A percentile compares a stretch with the other conserved stretches of the same genome.
These are phyloP conservation scores for Aspergillus sp. DNA, from an alignment of 2,329 filamentous ascomycete species.

Conservation along the genomic window DNA sequence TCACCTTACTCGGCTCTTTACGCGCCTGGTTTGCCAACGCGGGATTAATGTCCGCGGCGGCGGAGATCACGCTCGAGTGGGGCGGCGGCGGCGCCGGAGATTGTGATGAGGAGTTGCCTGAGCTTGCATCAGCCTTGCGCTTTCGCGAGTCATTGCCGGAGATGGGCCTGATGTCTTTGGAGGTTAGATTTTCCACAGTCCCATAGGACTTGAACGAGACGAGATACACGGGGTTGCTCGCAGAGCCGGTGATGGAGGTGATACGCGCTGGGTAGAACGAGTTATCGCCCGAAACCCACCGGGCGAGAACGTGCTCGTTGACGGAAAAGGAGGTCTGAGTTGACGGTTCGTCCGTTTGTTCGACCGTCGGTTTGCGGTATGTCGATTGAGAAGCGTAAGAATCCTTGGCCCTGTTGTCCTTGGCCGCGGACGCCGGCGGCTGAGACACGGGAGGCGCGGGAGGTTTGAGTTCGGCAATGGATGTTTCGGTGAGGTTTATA, in stretches of 20 bases:
- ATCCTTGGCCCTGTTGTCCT: conserved; percentile 79
- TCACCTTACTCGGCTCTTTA: conserved; percentile 64
- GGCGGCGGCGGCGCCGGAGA: conserved; percentile 44
- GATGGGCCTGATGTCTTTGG: conserved; percentile 80
- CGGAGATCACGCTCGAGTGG: conserved; percentile 63
- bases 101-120: conserved; percentile 53
- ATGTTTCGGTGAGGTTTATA: conserved; percentile 75
- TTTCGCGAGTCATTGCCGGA: conserved; percentile 68
- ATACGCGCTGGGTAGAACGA: conserved; percentile 90
- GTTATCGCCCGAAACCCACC: conserved; percentile 87
- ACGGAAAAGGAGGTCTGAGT: conserved; percentile 70
- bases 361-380: conserved; percentile 48
- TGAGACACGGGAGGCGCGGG: conserved; percentile 51
- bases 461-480: conserved; percentile 78
- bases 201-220: conserved; percentile 92
- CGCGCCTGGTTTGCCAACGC: conserved; percentile 65
- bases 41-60: conserved; percentile 66
- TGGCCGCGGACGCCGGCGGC: conserved; percentile 55
- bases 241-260: conserved; percentile 88
- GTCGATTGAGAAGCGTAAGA: conserved; percentile 73
- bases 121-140: conserved; percentile 79
- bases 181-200: conserved; percentile 76
- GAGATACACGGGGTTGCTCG: conserved; percentile 86
- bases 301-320: conserved; percentile 86
- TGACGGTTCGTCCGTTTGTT: conserved; percentile 51